Evolutionary conservation across 805 yeast species (phyloP), one percentile per base, ranked within the genome.

Genomic region (Wickerhamia fluorescens): DNA sequence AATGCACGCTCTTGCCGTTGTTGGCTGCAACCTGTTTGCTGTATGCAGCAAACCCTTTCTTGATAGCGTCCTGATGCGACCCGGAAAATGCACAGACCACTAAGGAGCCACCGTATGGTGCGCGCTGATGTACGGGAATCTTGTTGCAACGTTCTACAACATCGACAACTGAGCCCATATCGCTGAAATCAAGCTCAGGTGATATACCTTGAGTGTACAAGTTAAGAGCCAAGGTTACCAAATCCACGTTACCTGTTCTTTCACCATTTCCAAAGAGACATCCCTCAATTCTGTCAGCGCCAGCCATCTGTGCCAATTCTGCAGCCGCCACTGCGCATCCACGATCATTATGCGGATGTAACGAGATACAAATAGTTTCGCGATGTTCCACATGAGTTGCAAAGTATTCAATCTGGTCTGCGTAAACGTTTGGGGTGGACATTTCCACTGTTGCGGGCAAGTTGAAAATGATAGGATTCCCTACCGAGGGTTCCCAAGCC

Each of bases 251-350:
- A 40, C 94, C 94, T 4, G 94, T 82, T 54, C 94, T 74, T 62
- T 82, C 94, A 42, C 94, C 92, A 47, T 82, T 82, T 29, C 92
- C 94, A 44, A 82, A 82, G 27, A 82, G 58, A 58, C 89, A 82
- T 14, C 94, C 94, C 56, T 82, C 94, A 15, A 82, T 82, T 53
- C 94, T 72, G 52, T 82, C 86, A n/a, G 86, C 94, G 30, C 94
- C 94, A 3, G 86, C 94, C 56, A 82, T 47, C 47, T 75, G 78
- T 25, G 83, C 94, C 33, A 82, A 68, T 56, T 82, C 94, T 3
- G 87, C 79, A 20, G 92, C 92, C 7, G 89, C 92, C n/a, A 82
- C 88, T 9, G 83, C 88, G 52, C 89, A 81, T 14, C 94, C 94
- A 47, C 94, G 70, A 57, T 82, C 92, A 43, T 82, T 82, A 56